Evolutionary conservation across 2,329 filamentous ascomycete genomes (phyloP).

Genomic region (Intubia oerlemansii): DNA sequence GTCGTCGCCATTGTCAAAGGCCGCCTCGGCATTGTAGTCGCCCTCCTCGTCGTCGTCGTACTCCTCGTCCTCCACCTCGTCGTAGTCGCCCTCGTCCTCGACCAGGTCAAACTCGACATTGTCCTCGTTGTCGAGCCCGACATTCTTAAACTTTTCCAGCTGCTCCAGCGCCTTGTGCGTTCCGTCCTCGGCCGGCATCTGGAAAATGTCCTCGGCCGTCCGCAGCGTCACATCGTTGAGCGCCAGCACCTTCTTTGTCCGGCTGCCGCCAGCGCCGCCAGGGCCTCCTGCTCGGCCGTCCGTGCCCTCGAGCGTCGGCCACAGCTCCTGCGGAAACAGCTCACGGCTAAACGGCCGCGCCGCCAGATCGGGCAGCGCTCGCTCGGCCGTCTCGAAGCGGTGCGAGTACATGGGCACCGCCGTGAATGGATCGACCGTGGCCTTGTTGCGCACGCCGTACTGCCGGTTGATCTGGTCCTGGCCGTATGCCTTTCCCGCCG

Average conservation of each 20-base stretch:
- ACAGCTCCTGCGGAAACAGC: constrained; percentile 34
- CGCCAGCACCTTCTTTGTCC: constrained; percentile 14
- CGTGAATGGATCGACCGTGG: constrained; percentile 35
- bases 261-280: constrained; percentile 5
- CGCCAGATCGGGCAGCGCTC: constrained; percentile 31
- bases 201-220: constrained; percentile 29
- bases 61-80: constrained; percentile 22
- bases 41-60: constrained; percentile 37
- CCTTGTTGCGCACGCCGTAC: constrained; percentile 31
- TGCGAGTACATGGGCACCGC: constrained; percentile 36
- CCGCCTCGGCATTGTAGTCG: constrained; percentile 38
- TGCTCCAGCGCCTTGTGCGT: constrained; percentile 20
- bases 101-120: constrained; percentile 25
- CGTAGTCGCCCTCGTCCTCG: constrained; percentile 25
- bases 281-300: constrained; percentile 13
- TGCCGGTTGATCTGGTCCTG: constrained; percentile 36
- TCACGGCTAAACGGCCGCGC: constrained; percentile 24
- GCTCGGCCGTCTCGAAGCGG: constrained; percentile 27
- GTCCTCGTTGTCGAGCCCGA: constrained; percentile 17
- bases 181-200: constrained; percentile 7
- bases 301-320: constrained; percentile 29
- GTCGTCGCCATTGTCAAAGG: constrained; percentile 36
- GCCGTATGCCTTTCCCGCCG: constrained; percentile 21
- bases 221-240: constrained; percentile 25
- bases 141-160: constrained; percentile 21